Percentiles rank a stretch among this genome's conserved stretches.
Evolutionary conservation across 768 basidiomycete genomes (phyloP).

Genomic region (Boletus coccyginus): DNA sequence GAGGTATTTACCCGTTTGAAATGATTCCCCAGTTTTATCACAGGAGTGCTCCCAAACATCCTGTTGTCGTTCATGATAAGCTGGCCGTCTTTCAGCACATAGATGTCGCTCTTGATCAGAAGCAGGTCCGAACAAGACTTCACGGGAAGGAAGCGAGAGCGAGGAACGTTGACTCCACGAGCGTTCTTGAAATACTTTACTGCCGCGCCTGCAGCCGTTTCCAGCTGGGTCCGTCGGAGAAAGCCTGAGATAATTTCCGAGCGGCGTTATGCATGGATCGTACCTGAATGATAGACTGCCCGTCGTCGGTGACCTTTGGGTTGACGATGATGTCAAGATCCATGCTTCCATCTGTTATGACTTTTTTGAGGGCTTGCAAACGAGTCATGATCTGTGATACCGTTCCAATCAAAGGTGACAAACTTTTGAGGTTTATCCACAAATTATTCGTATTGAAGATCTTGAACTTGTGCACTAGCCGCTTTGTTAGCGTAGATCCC

Average conservation of each 20-base stretch:
- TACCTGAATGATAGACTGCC: constrained; percentile 79
- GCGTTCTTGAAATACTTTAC: constrained; percentile 92
- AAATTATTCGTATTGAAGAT: constrained; percentile 88
- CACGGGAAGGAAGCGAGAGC: constrained; percentile 90
- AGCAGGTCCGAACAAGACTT: constrained; percentile 87
- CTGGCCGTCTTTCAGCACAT: constrained; percentile 85
- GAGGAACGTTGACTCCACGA: constrained; percentile 93
- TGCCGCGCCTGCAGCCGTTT: constrained; percentile 92
- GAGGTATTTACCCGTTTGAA: constrained; percentile 81
- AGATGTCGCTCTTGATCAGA: constrained; percentile 90
- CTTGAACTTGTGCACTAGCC: constrained; percentile 81
- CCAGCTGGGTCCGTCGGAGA: constrained; percentile 45
- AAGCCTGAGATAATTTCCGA: constrained; percentile 4
- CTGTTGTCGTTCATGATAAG: constrained; percentile 79
- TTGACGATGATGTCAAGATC: constrained; percentile 96
- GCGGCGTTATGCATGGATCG: neutral
- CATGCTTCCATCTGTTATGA: constrained; percentile 84
- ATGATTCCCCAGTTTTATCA: constrained; percentile 94
- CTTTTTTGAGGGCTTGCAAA: constrained; percentile 73
- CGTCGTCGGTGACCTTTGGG: constrained; percentile 83
- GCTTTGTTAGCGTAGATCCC: neutral
- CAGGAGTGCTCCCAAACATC: constrained; percentile 88
- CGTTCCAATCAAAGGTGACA: constrained; percentile 5
- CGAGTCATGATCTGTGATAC: neutral
- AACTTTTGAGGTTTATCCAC: constrained; percentile 77